Evolutionary conservation across 1,284 basidiomycete species (phyloP).

Genomic region (Cryptococcus amylolentus): DNA sequence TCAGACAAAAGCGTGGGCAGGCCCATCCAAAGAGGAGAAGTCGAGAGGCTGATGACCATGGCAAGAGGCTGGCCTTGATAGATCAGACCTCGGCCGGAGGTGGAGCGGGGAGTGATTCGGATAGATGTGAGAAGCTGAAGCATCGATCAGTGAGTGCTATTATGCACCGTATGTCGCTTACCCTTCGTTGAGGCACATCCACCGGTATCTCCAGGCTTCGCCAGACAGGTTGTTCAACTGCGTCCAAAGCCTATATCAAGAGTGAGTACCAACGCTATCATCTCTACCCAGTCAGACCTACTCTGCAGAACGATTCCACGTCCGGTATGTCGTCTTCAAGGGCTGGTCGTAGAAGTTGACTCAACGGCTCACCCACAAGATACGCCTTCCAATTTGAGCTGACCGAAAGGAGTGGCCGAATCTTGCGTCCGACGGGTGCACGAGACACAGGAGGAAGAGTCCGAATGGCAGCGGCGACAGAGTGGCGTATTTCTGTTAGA

Average conservation of each 20-base stretch:
- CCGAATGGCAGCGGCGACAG: constrained; percentile 2
- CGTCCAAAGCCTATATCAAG: constrained; percentile 1
- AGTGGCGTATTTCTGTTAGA: constrained; percentile 1
- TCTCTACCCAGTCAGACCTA: background rate
- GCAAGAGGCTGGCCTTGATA: constrained; percentile 43
- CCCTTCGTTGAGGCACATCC: constrained; percentile 42
- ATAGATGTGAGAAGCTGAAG: constrained; percentile 31
- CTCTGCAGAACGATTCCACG: background rate
- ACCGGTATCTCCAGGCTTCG: constrained; percentile 46
- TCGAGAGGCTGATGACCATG: constrained; percentile 25
- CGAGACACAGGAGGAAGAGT: background rate
- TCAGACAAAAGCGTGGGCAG: too few relatives aligned
- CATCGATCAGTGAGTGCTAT: background rate
- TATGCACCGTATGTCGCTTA: constrained; percentile 11
- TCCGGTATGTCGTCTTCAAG: background rate
- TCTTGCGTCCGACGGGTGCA: background rate
- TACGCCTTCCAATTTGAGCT: constrained; percentile 13
- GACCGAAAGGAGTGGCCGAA: constrained; percentile 1
- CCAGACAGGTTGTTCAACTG: constrained; percentile 19
- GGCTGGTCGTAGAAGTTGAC: background rate
- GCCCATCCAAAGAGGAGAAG: constrained; percentile 35
- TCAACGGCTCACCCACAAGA: constrained; percentile 6
- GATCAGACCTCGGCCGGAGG: constrained; percentile 8
- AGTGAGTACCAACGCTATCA: background rate
- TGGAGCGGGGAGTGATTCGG: constrained; percentile 11